Base-by-base conservation (phyloP, 202 grass and related monocot species). In the Zoysia matrella region DNA sequence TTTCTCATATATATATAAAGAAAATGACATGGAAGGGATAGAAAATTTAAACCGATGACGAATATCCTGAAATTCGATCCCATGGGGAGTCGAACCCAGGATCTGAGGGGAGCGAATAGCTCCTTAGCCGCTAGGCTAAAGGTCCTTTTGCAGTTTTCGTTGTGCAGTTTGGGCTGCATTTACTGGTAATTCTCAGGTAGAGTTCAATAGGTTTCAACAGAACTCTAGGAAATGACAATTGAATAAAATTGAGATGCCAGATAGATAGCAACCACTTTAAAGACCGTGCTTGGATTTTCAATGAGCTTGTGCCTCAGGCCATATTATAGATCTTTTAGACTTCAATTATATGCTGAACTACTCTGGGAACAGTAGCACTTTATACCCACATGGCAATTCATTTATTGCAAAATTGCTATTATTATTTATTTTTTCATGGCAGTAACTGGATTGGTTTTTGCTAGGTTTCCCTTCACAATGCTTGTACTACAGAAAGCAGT, bases 401-500 rank as follows among this genome's bases (percentile, higher is more conserved):
- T 89, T 43, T 82, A 43, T 65, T 75, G 18, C 8, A 71, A 49
- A 73, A 69, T 13, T 79, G 43, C 9, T 36, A 67, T 72, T 42
- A 14, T 85, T 70, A 8, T 40, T 80, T 73, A 74, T 62, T 48
- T 83, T 63, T 62, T 65, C 67, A 72, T 77, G 12, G 71, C 36
- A 89, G 14, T 88, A 74, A 89, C 69, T 50, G 18, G 2, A 12
- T 73, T 2, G 2, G 4, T 73, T 83, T 86, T 86, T 47, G 80
- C 60, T 86, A 98, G 95, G 83, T 93, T 98, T 88, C 95, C 95
- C 16, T 98, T 98, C 86, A 95, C 95, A 88, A 95, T 98, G 92
- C 69, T 98, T 75, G 90, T 98, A 47, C 80, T 98, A 58, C 86
- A 95, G 84, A 98, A 95, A 73, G 93, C 95, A 70, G 91, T 95